Evolutionary conservation across 257 asterid species (phyloP), one percentile per base, ranked within the genome.

Genomic region (Przewalskia tangutica): DNA sequence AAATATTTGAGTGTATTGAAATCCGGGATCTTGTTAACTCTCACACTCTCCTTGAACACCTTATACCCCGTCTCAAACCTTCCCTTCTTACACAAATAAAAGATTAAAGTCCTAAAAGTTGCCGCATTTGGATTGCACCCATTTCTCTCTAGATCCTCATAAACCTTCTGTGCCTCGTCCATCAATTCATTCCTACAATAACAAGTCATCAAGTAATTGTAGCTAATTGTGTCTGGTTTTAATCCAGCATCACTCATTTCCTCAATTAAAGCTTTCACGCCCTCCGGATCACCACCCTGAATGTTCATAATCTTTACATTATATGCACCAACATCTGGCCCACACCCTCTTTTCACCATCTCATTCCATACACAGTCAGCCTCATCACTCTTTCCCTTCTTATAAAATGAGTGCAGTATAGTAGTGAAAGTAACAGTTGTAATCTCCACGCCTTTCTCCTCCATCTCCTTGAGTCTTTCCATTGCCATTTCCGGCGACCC

Each of bases 111-210:
- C 88, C 96, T 90, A 82, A 86, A 92, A 48, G 98, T 93, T 17
- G 94, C 89, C 0, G 92, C 84, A 84, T 91, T 93, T 3, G 98
- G 96, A 0, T 88, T 83, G 79, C 87, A 86, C 18, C 91, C 89
- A 71, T 90, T 92, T 9, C 42, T 81, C 85, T 85, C 86, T 88
- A 90, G 75, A 77, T 88, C 93, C 55, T 84, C 86, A 55, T 87
- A 95, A 9, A 91, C 95, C 93, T 88, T 82, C 56, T 84, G 80
- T 5, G 97, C 99, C 79, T 92, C 96, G 82, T 92, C 93, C 85
- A 92, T 85, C 94, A 84, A 89, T 50, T 88, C 90, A 65, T 88
- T 92, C 75, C 40, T 58, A 80, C 89, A 89, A 82, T 93, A 92
- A 86, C 91, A 83, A 70, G 91, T 92, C 83, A 95, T 88, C 93